phyloP scores from a whole-genome alignment of 148 eudicot species.

The Rhododendron mucronatum region DNA sequence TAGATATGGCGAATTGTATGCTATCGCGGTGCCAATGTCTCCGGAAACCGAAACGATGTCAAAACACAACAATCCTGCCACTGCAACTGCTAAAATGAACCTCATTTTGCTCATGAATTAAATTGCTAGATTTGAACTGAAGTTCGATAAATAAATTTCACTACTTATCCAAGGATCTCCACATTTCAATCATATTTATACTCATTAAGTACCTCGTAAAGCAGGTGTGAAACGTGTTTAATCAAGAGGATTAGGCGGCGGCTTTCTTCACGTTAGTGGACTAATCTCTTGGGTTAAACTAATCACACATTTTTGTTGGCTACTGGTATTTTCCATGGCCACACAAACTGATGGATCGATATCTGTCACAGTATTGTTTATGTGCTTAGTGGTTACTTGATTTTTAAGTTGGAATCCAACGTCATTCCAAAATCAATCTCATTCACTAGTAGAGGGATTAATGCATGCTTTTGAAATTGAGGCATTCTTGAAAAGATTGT shows the following conservation, averaged over 20 bases:
- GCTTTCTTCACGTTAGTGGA: not conserved
- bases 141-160: not conserved
- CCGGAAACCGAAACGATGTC: not conserved
- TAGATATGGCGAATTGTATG: slow-evolving; percentile 17
- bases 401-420: not conserved
- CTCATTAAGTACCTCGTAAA: not conserved
- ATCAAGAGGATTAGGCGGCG: not conserved
- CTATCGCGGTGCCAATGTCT: slow-evolving; percentile 18
- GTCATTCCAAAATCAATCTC: not conserved
- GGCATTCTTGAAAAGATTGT: not conserved
- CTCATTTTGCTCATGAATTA: slow-evolving; percentile 6
- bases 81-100: slow-evolving; percentile 4
- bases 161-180: not conserved
- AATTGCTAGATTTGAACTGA: not conserved
- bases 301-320: not conserved
- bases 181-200: slow-evolving; percentile 4
- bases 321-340: not conserved
- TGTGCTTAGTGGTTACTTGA: not conserved
- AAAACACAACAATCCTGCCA: not conserved
- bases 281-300: not conserved
- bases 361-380: not conserved
- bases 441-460: not conserved
- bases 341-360: not conserved
- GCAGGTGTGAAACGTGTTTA: not conserved
- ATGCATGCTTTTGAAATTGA: not conserved